Base-by-base conservation (phyloP, 495 filamentous ascomycete species). In the Talaromyces trachyspermus region DNA sequence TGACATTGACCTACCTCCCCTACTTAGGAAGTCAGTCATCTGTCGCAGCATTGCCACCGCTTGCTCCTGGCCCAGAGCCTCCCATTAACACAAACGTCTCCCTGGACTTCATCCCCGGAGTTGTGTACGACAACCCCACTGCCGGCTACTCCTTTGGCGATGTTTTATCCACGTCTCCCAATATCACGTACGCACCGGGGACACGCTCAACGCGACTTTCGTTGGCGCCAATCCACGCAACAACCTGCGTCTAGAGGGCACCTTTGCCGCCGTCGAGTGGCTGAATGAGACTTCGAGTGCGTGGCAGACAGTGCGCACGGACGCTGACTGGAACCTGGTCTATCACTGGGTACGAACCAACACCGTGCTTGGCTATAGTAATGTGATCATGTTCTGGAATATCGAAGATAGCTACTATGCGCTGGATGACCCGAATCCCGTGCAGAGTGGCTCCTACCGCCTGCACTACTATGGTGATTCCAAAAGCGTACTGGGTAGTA, bases 181-280 rank as follows among this genome's bases (percentile, higher is more conserved):
- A 53, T 25, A 51, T 65, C 11, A 62, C 70, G 0, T 92, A 87
- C 49, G 47, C 58, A 3, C 68, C 65, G 8, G 83, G 85, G 70
- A 76, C 22, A 58, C 55, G 18, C 78, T 89, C 43, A 77, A 61
- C 6, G 84, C 69, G 0, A 80, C 65, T 0, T 96, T 98, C 62
- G 79, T 92, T 11, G 92, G 86, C 32, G 89, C 90, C 2, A 96
- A 95, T 51, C 91, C 91, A 15, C 72, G 91, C 27, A 96, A 98
- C 54, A 81, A 94, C 49, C 75, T 96, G 24, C 78, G 79, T 17
- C 76, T 86, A 10, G 90, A 86, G 55, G 77, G 74, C 7, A 95
- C 84, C 5, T 95, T 81, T 57, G 87, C 83, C 6, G 81, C 83
- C 1, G 81, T 96, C 2, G 89, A 97, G 70, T 73, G 66, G 46